These are phyloP conservation scores for Polyporus tsugae DNA, from an alignment of 1,284 basidiomycete genomes.

Conservation along the genomic window DNA sequence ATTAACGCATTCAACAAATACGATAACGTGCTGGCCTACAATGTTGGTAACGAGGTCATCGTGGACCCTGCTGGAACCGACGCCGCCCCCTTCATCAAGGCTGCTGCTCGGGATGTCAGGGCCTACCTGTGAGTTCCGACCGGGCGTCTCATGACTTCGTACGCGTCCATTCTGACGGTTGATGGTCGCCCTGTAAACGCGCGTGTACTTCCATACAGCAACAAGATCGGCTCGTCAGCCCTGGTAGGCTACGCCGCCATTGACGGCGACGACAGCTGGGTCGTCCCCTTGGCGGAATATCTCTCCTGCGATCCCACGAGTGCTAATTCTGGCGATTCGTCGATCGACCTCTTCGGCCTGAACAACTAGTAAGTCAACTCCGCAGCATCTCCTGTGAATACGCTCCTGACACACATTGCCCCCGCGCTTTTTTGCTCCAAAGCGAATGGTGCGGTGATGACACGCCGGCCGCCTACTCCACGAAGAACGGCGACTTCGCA, in stretches of 20 bases:
- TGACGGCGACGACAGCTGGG: slow-evolving; percentile 74
- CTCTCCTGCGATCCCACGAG: slow-evolving; percentile 77
- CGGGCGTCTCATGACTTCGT: background rate
- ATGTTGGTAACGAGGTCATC: slow-evolving; percentile 92
- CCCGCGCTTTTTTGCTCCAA: slow-evolving; percentile 12
- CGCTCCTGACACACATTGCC: slow-evolving; percentile 13
- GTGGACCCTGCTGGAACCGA: slow-evolving; percentile 62
- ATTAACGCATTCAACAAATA: slow-evolving; percentile 85
- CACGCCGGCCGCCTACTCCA: slow-evolving; percentile 59
- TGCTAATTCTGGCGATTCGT: slow-evolving; percentile 61
- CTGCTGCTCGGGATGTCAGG: slow-evolving; percentile 88
- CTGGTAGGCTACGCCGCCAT: slow-evolving; percentile 90
- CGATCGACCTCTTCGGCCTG: slow-evolving; percentile 88
- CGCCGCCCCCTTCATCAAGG: slow-evolving; percentile 87
- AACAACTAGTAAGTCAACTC: slow-evolving; percentile 71
- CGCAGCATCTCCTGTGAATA: slow-evolving; percentile 21
- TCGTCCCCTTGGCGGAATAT: slow-evolving; percentile 79
- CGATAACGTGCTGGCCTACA: slow-evolving; percentile 85
- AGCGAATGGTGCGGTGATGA: slow-evolving; percentile 86
- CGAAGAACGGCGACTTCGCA: slow-evolving; percentile 61
- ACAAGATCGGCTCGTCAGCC: slow-evolving; percentile 70
- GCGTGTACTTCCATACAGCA: slow-evolving; percentile 47
- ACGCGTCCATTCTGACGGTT: background rate
- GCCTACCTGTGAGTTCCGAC: slow-evolving; percentile 70
- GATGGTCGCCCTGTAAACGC: slow-evolving; percentile 17